phyloP scores from a whole-genome alignment of 1,284 basidiomycete genomes.

The Tremellales sp. region DNA sequence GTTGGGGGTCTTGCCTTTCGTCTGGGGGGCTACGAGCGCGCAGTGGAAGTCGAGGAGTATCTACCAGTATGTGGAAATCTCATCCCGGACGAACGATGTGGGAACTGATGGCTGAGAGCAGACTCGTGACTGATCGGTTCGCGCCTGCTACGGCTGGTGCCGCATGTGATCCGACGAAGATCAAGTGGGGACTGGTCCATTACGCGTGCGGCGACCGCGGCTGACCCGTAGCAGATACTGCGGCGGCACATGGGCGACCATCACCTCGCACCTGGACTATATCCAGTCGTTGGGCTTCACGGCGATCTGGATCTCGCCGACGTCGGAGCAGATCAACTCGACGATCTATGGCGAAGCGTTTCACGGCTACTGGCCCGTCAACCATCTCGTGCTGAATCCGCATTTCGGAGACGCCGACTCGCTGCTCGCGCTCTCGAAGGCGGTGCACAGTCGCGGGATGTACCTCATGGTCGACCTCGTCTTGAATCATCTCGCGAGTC shows the following conservation, averaged over 20 bases:
- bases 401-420: slow-evolving; percentile 50
- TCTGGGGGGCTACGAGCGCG: slow-evolving; percentile 27
- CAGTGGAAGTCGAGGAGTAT: slow-evolving; percentile 33
- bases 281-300: slow-evolving; percentile 49
- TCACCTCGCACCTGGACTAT: slow-evolving; percentile 41
- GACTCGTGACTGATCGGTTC: slow-evolving; percentile 69
- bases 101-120: too few species aligned
- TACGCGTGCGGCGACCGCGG: too few species aligned
- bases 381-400: slow-evolving; percentile 43
- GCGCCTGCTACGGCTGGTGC: slow-evolving; percentile 55
- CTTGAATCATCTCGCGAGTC: slow-evolving; percentile 33
- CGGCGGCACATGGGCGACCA: slow-evolving; percentile 43
- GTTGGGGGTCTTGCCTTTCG: too few species aligned
- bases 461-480: slow-evolving; percentile 53
- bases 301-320: slow-evolving; percentile 47
- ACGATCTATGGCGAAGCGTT: slow-evolving; percentile 41
- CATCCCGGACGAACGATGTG: too few species aligned
- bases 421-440: slow-evolving; percentile 47
- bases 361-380: slow-evolving; percentile 44
- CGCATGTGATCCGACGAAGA: too few species aligned
- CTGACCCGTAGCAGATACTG: slow-evolving; percentile 44
- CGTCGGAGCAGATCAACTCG: slow-evolving; percentile 43
- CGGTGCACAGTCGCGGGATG: slow-evolving; percentile 51
- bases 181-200: too few species aligned
- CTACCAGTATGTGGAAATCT: slow-evolving; percentile 38